Percentiles rank a stretch among this genome's conserved stretches.
These are phyloP conservation scores for Pichia pseudocactophila DNA, from an alignment of 805 yeast genomes.

Conservation along the genomic window DNA sequence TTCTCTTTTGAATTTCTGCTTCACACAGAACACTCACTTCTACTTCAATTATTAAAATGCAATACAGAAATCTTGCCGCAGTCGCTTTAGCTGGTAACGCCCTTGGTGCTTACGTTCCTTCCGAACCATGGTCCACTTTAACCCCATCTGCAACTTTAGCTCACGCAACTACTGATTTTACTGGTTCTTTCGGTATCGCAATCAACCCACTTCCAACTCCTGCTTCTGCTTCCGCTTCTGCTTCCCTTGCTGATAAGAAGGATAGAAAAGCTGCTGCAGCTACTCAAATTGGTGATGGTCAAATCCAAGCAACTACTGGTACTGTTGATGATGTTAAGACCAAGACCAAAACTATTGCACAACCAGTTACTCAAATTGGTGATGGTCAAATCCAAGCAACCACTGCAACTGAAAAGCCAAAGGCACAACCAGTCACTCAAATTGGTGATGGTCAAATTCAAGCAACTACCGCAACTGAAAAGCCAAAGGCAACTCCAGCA, in stretches of 20 bases:
- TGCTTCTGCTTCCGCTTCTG: constrained; percentile 29
- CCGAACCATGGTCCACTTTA: constrained; percentile 63
- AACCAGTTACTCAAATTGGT: constrained; percentile 39
- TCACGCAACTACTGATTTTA: constrained; percentile 47
- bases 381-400: constrained; percentile 37
- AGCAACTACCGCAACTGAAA: constrained; percentile 25
- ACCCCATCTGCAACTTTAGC: constrained; percentile 48
- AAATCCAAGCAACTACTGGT: constrained; percentile 34
- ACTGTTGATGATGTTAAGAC: constrained; percentile 23
- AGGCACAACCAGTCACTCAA: constrained; percentile 21
- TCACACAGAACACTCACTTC: neutral
- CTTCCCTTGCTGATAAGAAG: neutral
- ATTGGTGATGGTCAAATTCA: constrained; percentile 24
- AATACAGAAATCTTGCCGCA: constrained; percentile 34
- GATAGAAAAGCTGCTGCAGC: constrained; percentile 17
- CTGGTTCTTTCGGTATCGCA: constrained; percentile 60
- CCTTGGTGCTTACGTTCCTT: constrained; percentile 54
- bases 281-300: constrained; percentile 30
- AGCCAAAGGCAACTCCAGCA: constrained; percentile 26
- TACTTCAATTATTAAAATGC: constrained; percentile 35
- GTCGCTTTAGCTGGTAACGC: constrained; percentile 41
- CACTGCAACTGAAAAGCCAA: constrained; percentile 5
- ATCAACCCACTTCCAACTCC: constrained; percentile 50
- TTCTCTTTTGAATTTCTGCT: neutral
- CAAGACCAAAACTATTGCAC: constrained; percentile 30